phyloP scores from a whole-genome alignment of 139 green algal species.

The Astrephomene gubernaculifera region DNA sequence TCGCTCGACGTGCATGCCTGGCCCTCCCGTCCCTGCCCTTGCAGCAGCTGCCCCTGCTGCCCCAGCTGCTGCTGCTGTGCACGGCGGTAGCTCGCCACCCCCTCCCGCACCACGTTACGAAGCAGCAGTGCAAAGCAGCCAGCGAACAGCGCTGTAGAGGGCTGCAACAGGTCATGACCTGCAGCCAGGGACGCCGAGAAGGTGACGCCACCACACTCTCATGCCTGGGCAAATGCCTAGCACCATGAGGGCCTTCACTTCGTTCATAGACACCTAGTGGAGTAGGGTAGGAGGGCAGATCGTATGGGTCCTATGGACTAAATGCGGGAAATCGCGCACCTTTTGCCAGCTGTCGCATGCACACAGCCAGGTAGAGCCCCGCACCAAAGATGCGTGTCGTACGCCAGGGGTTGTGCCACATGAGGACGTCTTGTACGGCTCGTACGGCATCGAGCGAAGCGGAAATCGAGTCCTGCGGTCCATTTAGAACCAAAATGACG shows the following conservation, averaged over 20 bases:
- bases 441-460: neutral
- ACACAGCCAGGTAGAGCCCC: conserved; percentile 30
- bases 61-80: neutral
- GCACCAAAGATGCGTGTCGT: conserved; percentile 25
- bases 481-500: no score
- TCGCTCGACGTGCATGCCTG: neutral
- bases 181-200: neutral
- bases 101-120: conserved; percentile 10
- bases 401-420: conserved; percentile 32
- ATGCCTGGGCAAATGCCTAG: no score
- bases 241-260: no score
- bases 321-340: no score
- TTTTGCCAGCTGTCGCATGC: conserved; percentile 13
- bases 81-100: neutral
- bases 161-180: conserved; percentile 42
- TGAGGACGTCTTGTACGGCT: neutral
- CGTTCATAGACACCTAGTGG: no score
- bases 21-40: neutral
- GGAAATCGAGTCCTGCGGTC: no score
- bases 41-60: neutral
- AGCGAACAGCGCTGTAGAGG: conserved; percentile 31
- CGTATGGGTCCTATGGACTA: no score
- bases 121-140: conserved; percentile 21
- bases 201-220: neutral
- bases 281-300: no score